Conservation (phyloP, 306 rosid genomes). For the Fagus sylvatica region DNA sequence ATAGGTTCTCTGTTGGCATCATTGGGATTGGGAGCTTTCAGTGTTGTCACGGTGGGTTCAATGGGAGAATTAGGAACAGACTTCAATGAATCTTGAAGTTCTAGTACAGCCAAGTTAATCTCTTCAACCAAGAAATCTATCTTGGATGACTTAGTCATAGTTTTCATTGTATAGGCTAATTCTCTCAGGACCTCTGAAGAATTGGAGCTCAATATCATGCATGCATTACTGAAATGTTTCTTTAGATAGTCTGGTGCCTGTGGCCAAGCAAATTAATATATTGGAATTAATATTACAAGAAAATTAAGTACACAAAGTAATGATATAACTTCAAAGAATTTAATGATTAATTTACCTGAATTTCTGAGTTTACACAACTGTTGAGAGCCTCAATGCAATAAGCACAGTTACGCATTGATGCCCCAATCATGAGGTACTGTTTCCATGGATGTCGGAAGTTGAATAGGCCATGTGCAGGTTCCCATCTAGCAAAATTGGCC, state of each 20-base stretch:
- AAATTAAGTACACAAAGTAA: not conserved
- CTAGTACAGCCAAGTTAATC: conserved; percentile 41
- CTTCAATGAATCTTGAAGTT: conserved; percentile 35
- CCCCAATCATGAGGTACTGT: conserved; percentile 44
- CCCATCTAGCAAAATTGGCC: conserved; percentile 61
- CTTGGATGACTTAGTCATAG: conserved; percentile 41
- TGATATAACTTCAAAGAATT: not conserved
- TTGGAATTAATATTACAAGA: not conserved
- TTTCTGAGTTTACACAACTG: conserved; percentile 35
- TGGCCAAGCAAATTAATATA: not conserved
- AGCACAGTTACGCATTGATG: conserved; percentile 44
- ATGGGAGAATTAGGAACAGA: conserved; percentile 32
- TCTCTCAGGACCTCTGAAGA: conserved; percentile 41
- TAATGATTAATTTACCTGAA: conserved; percentile 14
- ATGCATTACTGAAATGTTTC: conserved; percentile 25
- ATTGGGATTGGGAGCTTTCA: not conserved
- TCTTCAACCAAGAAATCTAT: conserved; percentile 30
- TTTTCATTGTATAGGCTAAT: conserved; percentile 29
- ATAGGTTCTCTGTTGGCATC: not conserved
- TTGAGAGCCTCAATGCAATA: conserved; percentile 55
- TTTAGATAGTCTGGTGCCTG: conserved; percentile 45
- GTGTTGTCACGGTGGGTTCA: conserved; percentile 9
- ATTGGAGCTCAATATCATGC: conserved; percentile 32
- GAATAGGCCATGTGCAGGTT: conserved; percentile 50
- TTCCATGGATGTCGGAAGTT: conserved; percentile 52